Evolutionary conservation across 495 filamentous ascomycete genomes (phyloP).

Genomic region (Trichoderma reesei): DNA sequence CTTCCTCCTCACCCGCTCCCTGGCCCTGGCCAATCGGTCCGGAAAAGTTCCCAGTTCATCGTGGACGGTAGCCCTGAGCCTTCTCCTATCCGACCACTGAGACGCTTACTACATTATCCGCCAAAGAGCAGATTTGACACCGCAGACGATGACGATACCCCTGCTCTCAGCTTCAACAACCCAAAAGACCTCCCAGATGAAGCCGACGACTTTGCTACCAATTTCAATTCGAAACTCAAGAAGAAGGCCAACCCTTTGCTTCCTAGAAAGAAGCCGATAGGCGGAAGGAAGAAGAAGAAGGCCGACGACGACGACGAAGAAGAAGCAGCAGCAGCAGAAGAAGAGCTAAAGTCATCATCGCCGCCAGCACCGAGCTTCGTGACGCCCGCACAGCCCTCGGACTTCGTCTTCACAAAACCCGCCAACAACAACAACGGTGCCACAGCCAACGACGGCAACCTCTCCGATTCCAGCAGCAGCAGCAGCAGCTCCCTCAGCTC

Average conservation of each 20-base stretch:
- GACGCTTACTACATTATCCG: neutral
- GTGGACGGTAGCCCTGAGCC: neutral
- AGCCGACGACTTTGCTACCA: no score
- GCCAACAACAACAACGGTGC: neutral
- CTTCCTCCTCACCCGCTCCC: neutral
- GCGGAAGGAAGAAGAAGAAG: neutral
- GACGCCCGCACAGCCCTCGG: neutral
- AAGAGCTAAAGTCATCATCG: neutral
- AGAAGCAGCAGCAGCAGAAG: neutral
- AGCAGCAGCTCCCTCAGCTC: neutral
- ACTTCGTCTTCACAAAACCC: neutral
- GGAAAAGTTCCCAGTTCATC: neutral
- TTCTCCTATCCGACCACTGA: neutral
- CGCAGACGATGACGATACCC: neutral
- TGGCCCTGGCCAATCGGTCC: neutral
- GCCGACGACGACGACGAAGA: neutral
- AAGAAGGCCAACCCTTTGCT: neutral
- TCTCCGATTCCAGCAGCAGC: neutral
- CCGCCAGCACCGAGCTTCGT: neutral
- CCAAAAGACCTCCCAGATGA: no score
- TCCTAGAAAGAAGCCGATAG: neutral
- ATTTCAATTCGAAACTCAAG: neutral
- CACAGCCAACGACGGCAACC: neutral
- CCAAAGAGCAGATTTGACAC: neutral
- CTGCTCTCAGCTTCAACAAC: no score